Conservation (phyloP, 495 filamentous ascomycete genomes). For the Poronia punctata region DNA sequence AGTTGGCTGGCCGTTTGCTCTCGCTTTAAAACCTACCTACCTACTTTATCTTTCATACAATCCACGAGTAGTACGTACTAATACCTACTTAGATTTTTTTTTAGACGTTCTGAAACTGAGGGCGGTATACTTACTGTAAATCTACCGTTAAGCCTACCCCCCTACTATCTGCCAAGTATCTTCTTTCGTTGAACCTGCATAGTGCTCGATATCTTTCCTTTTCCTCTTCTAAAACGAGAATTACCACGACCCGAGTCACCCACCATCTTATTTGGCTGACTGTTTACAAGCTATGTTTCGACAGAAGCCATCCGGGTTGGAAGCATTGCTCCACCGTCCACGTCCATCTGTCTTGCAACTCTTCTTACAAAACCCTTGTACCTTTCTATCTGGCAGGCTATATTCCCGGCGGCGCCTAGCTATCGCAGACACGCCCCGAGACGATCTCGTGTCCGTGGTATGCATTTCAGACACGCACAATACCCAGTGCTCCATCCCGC, state of each 20-base stretch:
- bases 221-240: too few relatives aligned
- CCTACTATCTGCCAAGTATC: too few relatives aligned
- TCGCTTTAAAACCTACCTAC: conserved; percentile 2
- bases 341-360: conserved; percentile 7
- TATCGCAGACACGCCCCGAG: conserved; percentile 56
- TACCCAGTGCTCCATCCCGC: conserved; percentile 52
- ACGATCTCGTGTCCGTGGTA: conserved; percentile 53
- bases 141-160: too few relatives aligned
- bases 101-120: too few relatives aligned
- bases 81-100: too few relatives aligned
- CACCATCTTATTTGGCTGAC: too few relatives aligned
- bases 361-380: conserved; percentile 6
- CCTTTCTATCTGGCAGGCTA: conserved; percentile 1
- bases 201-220: too few relatives aligned
- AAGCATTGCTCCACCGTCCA: conserved; percentile 5
- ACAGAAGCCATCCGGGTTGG: conserved; percentile 1
- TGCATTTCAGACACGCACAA: conserved; percentile 90
- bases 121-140: too few relatives aligned
- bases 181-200: too few relatives aligned
- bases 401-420: conserved; percentile 2
- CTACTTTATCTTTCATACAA: conserved; percentile 3
- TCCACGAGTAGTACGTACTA: too few relatives aligned
- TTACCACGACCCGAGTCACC: too few relatives aligned
- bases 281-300: neutral
- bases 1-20: conserved; percentile 2